These are phyloP conservation scores for Bisporella sp. DNA, from an alignment of 2,329 filamentous ascomycete genomes.

Conservation along the genomic window DNA sequence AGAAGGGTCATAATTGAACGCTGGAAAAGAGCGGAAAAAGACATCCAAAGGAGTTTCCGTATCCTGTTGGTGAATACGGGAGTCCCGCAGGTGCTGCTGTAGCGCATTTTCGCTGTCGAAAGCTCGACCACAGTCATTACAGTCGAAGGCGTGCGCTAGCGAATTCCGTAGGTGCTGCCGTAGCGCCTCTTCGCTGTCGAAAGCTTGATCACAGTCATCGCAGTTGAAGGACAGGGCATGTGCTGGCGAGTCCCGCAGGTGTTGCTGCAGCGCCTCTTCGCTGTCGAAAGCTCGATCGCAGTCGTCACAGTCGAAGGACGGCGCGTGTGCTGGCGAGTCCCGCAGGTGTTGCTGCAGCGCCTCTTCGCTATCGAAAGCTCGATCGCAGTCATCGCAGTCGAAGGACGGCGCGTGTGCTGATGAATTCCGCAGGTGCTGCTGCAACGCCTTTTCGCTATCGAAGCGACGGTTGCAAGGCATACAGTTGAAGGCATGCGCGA, in stretches of 20 bases:
- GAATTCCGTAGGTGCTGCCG: slow-evolving; percentile 12
- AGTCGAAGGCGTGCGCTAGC: slow-evolving; percentile 9
- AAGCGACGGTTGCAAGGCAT: slow-evolving; percentile 3
- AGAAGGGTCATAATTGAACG: slow-evolving; percentile 22
- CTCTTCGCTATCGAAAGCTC: slow-evolving; percentile 16
- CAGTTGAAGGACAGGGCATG: no score
- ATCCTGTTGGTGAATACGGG: slow-evolving; percentile 13
- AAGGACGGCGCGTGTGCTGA: slow-evolving; percentile 12
- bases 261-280: slow-evolving; percentile 7
- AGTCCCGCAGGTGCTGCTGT: slow-evolving; percentile 16
- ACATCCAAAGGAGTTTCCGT: slow-evolving; percentile 17
- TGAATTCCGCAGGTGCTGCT: slow-evolving; percentile 11
- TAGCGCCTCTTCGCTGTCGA: slow-evolving; percentile 12
- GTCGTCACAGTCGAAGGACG: slow-evolving; percentile 3
- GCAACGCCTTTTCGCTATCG: slow-evolving; percentile 1
- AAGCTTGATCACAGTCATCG: slow-evolving; percentile 16
- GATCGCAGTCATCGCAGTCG: slow-evolving; percentile 13
- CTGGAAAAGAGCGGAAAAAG: slow-evolving; percentile 20
- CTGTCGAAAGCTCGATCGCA: slow-evolving; percentile 2
- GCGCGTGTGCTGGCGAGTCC: slow-evolving; percentile 9
- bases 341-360: slow-evolving; percentile 15
- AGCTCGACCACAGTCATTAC: neutral
- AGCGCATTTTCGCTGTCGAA: slow-evolving; percentile 1
- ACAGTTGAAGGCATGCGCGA: slow-evolving; percentile 8
- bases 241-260: slow-evolving; percentile 17